Conservation (phyloP, 1,139 yeast genomes). For the Keqinozyma sinolaborantium region DNA sequence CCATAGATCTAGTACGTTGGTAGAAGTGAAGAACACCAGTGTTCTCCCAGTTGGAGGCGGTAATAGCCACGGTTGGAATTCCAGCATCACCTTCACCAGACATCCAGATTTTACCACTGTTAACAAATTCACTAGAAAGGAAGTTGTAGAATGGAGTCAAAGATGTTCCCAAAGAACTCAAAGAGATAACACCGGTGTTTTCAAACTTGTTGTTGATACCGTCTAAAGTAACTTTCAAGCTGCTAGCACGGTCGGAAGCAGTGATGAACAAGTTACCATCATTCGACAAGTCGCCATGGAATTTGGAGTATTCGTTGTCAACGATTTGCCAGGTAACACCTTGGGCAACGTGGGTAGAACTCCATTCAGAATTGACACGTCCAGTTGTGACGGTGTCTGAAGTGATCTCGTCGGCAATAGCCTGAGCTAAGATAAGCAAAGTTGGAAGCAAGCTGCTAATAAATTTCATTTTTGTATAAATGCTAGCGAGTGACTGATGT, state of each 20-base stretch:
- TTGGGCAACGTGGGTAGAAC: constrained; percentile 21
- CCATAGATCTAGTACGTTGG: constrained; percentile 9
- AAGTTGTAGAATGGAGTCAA: constrained; percentile 17
- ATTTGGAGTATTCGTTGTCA: constrained; percentile 20
- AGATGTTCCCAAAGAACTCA: constrained; percentile 13
- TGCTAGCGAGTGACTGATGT: too few relatives aligned
- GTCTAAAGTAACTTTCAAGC: constrained; percentile 15
- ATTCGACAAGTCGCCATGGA: constrained; percentile 13
- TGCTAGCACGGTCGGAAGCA: constrained; percentile 11
- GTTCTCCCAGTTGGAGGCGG: constrained; percentile 7
- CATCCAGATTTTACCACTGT: constrained; percentile 10
- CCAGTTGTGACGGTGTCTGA: constrained; percentile 16
- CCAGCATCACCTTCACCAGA: constrained; percentile 12
- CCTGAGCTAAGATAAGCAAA: constrained; percentile 13
- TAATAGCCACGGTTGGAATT: constrained; percentile 10
- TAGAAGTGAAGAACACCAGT: constrained; percentile 9
- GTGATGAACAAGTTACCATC: constrained; percentile 15
- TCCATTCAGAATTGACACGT: constrained; percentile 16
- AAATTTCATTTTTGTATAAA: background rate
- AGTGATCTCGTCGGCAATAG: constrained; percentile 12
- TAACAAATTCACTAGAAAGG: constrained; percentile 9
- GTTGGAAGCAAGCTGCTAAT: constrained; percentile 2
- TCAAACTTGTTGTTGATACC: constrained; percentile 8
- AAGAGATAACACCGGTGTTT: constrained; percentile 12
- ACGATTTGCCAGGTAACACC: constrained; percentile 29